Evolutionary conservation across 345 rosid species (phyloP), one percentile per base, ranked within the genome.

Genomic region (Atalantia buxifolia): DNA sequence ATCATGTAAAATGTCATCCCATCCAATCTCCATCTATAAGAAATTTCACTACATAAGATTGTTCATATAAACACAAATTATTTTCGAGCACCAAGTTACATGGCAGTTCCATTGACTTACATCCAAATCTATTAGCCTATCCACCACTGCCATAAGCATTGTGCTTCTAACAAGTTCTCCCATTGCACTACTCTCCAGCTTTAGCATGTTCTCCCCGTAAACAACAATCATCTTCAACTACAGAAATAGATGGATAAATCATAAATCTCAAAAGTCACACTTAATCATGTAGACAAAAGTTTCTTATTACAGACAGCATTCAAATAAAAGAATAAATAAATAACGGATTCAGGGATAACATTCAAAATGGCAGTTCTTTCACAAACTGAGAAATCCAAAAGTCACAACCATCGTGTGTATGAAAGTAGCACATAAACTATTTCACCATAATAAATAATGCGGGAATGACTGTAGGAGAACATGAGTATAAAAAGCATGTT

Each of bases 41-140:
- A 76, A 76, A 28, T 61, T 21, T 40, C 50, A 72, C 62, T 40
- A 81, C 14, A 38, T 74, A 70, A 73, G 65, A 56, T 48, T 9
- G 4, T 18, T 48, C 62, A 78, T 3, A 24, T 40, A 69, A 74
- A 69, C 27, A 33, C 53, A 40, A 80, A 30, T 76, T 27, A 71
- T 30, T 66, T 33, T 73, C 25, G 50, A 7, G 57, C 35, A 45
- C 3, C 9, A 50, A 55, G 24, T 82, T 30, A 27, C n/a, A 36
- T 45, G 61, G 71, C 27, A 69, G 50, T 45, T 69, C 21, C 61
- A 30, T 60, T 24, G n/a, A 85, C 98, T 92, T 84, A 95, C 98
- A 85, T 93, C 98, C 85, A 93, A 89, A 69, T 93, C 98, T 83
- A 91, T 83, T 81, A 95, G 81, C 85, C 91, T 80, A 82, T 92